Evolutionary conservation across 2,329 filamentous ascomycete genomes (phyloP).

Genomic region (Pseudocercospora fijiensis): DNA sequence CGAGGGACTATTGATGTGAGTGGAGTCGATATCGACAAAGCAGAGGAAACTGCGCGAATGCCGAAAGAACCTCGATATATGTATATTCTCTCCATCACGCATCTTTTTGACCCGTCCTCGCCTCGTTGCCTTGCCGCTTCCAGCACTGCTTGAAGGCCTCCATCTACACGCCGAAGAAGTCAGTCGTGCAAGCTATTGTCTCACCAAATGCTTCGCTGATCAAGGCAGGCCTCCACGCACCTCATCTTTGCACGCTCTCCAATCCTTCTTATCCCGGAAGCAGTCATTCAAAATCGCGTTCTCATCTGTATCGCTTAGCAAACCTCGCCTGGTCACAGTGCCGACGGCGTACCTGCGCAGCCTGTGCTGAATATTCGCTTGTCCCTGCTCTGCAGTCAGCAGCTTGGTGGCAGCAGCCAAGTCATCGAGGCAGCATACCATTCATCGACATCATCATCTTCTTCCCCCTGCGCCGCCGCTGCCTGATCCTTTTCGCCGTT

Average conservation of each 20-base stretch:
- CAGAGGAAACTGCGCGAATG: not conserved
- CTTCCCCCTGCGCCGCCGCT: slow-evolving; percentile 41
- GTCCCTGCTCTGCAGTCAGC: slow-evolving; percentile 63
- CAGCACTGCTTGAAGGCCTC: slow-evolving; percentile 85
- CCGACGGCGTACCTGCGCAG: slow-evolving; percentile 67
- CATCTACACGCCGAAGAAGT: slow-evolving; percentile 61
- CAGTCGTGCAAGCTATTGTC: slow-evolving; percentile 9
- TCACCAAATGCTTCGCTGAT: not conserved
- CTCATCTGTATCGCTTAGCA: slow-evolving; percentile 60
- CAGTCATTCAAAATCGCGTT: slow-evolving; percentile 91
- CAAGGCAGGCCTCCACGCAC: slow-evolving; percentile 54
- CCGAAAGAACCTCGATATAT: not conserved
- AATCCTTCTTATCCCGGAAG: slow-evolving; percentile 94
- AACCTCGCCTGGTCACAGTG: not conserved
- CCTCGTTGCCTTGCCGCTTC: slow-evolving; percentile 84
- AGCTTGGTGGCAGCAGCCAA: not conserved
- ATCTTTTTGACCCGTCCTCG: slow-evolving; percentile 76
- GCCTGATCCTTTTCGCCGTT: slow-evolving; percentile 32
- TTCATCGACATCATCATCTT: slow-evolving; percentile 89
- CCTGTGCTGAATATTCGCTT: slow-evolving; percentile 97
- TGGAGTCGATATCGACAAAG: not conserved
- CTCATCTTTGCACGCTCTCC: slow-evolving; percentile 84
- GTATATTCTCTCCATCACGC: slow-evolving; percentile 40
- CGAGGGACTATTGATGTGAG: not conserved
- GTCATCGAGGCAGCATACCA: slow-evolving; percentile 62